Evolutionary conservation across 768 basidiomycete species (phyloP).

Genomic region (Rhodocollybia butyracea): DNA sequence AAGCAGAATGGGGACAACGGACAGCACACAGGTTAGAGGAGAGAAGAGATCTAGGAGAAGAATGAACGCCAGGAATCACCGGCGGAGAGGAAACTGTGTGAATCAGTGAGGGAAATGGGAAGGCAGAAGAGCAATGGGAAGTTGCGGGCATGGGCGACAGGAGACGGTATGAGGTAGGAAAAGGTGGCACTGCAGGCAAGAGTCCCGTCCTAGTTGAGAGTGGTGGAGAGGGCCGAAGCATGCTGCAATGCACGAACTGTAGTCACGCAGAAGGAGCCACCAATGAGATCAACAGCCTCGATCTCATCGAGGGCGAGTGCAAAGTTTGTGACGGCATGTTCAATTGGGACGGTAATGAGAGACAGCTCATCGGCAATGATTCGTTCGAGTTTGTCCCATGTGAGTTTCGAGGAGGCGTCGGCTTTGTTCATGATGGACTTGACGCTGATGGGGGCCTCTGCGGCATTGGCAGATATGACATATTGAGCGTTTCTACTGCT

Average conservation of each 20-base stretch:
- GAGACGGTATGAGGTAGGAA: conserved; percentile 94
- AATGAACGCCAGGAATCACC: too few species aligned
- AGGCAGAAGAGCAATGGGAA: too few species aligned
- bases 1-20: too few species aligned
- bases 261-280: conserved; percentile 90
- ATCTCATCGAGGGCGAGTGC: conserved; percentile 82
- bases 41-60: too few species aligned
- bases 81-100: too few species aligned
- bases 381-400: conserved; percentile 77
- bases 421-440: conserved; percentile 97
- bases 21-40: too few species aligned
- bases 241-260: conserved; percentile 85
- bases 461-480: conserved; percentile 91
- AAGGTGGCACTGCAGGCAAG: conserved; percentile 95
- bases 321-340: conserved; percentile 76
- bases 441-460: conserved; percentile 87
- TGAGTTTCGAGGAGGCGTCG: conserved; percentile 84
- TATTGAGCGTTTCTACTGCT: conserved; percentile 95
- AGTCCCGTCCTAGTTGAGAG: conserved; percentile 98
- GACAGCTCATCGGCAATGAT: conserved; percentile 76
- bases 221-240: conserved; percentile 83
- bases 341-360: conserved; percentile 71
- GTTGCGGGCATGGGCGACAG: conserved; percentile 96
- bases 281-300: conserved; percentile 89
- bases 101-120: too few species aligned